These are phyloP conservation scores for Kluyveromyces siamensis DNA, from an alignment of 805 yeast genomes.

Conservation along the genomic window DNA sequence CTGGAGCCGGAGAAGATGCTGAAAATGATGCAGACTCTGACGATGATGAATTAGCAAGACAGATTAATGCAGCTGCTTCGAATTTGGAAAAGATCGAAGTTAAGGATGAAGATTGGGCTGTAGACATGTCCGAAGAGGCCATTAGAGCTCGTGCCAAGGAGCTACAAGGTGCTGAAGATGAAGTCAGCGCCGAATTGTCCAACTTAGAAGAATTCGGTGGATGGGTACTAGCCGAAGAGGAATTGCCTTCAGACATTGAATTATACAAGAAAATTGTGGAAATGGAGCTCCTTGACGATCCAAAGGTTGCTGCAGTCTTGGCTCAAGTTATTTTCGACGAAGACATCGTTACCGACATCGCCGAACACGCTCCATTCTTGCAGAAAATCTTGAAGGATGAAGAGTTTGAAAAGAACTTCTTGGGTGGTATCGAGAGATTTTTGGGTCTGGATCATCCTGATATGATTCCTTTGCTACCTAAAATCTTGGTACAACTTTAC, in stretches of 20 bases:
- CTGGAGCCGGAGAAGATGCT: conserved; percentile 20
- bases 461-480: conserved; percentile 66
- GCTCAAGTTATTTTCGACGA: conserved; percentile 85
- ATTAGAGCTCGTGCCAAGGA: conserved; percentile 85
- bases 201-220: conserved; percentile 75
- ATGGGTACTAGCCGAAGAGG: conserved; percentile 58
- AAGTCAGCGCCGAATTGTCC: conserved; percentile 33
- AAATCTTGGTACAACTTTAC: conserved; percentile 71
- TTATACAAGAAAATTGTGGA: conserved; percentile 85
- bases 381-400: conserved; percentile 54
- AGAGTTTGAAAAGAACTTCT: conserved; percentile 75
- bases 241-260: conserved; percentile 77
- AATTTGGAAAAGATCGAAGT: conserved; percentile 53
- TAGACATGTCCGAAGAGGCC: conserved; percentile 94
- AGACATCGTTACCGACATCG: conserved; percentile 62
- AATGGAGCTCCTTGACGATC: conserved; percentile 58
- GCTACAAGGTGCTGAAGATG: conserved; percentile 54
- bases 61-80: conserved; percentile 79
- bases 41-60: conserved; percentile 67
- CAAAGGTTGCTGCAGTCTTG: conserved; percentile 79
- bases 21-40: conserved; percentile 38
- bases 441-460: conserved; percentile 73
- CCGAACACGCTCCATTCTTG: conserved; percentile 73
- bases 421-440: conserved; percentile 94
- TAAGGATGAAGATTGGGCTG: conserved; percentile 94